Conservation (phyloP, 768 basidiomycete species). For the Ramaria rubella region DNA sequence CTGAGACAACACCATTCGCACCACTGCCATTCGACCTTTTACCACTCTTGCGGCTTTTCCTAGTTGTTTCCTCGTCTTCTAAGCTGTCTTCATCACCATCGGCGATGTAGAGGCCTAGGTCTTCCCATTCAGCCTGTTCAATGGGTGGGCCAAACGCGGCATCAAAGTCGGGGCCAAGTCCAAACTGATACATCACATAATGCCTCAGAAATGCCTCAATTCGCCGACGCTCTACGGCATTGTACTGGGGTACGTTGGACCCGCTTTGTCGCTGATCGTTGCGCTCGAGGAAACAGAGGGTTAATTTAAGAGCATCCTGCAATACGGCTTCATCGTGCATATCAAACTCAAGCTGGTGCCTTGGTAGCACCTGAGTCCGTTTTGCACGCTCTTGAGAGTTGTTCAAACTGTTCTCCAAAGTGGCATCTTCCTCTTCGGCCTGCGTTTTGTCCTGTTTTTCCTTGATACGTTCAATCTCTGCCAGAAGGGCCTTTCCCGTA, state of each 20-base stretch:
- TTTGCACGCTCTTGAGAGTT: not conserved
- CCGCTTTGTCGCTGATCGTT: conserved; percentile 41
- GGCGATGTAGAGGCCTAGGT: conserved; percentile 20
- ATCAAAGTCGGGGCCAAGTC: conserved; percentile 53
- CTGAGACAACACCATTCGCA: conserved; percentile 38
- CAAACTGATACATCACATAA: conserved; percentile 80
- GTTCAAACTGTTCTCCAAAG: not conserved
- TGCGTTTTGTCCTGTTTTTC: conserved; percentile 45
- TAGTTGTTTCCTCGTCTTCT: conserved; percentile 16
- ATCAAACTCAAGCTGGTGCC: conserved; percentile 69
- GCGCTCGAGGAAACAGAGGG: conserved; percentile 87
- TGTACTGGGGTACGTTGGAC: conserved; percentile 42
- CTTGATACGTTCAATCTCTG: conserved; percentile 67
- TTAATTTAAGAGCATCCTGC: conserved; percentile 84
- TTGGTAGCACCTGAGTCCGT: conserved; percentile 19
- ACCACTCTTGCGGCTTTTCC: conserved; percentile 22
- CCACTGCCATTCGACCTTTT: conserved; percentile 41
- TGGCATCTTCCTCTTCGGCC: conserved; percentile 15
- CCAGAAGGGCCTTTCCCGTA: conserved; percentile 75
- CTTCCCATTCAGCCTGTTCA: conserved; percentile 31
- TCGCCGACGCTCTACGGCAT: conserved; percentile 65
- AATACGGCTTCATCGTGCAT: conserved; percentile 76
- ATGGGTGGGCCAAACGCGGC: conserved; percentile 48
- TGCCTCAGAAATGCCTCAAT: conserved; percentile 81
- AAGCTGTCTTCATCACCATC: conserved; percentile 23